Base-by-base conservation (phyloP, 768 basidiomycete genomes). In the Chalciporus sphaerocephalus region DNA sequence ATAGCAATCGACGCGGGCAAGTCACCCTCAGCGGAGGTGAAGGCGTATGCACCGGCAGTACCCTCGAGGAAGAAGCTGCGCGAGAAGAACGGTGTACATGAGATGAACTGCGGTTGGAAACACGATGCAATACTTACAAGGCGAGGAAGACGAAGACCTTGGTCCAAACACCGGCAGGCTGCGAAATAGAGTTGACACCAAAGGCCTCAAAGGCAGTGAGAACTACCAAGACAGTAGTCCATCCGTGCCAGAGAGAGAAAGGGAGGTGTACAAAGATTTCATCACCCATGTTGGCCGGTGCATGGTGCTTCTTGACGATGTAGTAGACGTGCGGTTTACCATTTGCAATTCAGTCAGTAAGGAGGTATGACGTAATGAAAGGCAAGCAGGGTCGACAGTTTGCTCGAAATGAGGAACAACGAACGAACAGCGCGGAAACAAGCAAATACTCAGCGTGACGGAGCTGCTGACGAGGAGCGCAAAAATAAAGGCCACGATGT, bases 71-170 rank as follows among this genome's bases (percentile, higher is more conserved):
- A 94, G 74, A 95, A 83, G 48, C 86, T 87, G 47, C 25, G 36
- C 32, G 32, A 40, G 23, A 48, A 32, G 24, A 25, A 46, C n/a
- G 35, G 39, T 37, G 27, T 42, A 38, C 37, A 38, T 44, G 18
- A 48, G 37, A n/a, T 54, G 25, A 44, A 40, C 42, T 40, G 47
- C 20, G 23, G 30, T 27, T 30, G 17, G 17, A 8, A 11, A 38
- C 24, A 32, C 9, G n/a, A 30, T 27, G 43, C 16, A 24, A 32
- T 39, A 54, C 85, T 58, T 68, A 89, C 82, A 95, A 72, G 34
- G 79, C 88, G 22, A 97, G 81, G 81, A 96, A 93, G 47, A 93
- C 95, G 55, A 94, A 92, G 60, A 95, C 83, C 61, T 94, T 93
- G 61, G 92, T 94, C 85, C 90, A 92, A 46, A 92, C 69, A 32